Evolutionary conservation across 1,284 basidiomycete genomes (phyloP).

Genomic region (Cutaneotrichosporon mucoides): DNA sequence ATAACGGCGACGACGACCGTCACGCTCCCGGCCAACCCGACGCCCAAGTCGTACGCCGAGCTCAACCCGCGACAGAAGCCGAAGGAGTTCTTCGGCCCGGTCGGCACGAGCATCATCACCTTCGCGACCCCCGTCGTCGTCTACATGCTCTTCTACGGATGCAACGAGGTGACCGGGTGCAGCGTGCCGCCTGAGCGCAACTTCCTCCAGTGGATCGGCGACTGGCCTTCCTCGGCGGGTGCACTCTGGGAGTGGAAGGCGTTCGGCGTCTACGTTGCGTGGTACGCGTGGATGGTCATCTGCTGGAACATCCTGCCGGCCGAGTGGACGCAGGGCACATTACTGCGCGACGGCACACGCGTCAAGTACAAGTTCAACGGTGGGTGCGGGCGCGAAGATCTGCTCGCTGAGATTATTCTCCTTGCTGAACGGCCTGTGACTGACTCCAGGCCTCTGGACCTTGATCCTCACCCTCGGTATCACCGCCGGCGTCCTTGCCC

Average conservation of each 20-base stretch:
- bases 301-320: slow-evolving; percentile 85
- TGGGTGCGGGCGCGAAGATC: slow-evolving; percentile 66
- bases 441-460: slow-evolving; percentile 71
- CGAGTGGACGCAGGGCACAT: slow-evolving; percentile 73
- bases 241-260: slow-evolving; percentile 77
- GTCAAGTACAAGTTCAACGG: slow-evolving; percentile 94
- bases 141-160: slow-evolving; percentile 79
- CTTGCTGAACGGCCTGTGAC: no score
- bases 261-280: slow-evolving; percentile 69
- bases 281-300: slow-evolving; percentile 83
- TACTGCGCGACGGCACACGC: slow-evolving; percentile 70
- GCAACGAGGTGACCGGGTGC: slow-evolving; percentile 74
- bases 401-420: no score
- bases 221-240: slow-evolving; percentile 37
- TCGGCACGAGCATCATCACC: slow-evolving; percentile 70
- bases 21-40: slow-evolving; percentile 33
- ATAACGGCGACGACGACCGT: slow-evolving; percentile 45
- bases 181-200: slow-evolving; percentile 34
- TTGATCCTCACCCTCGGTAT: slow-evolving; percentile 73
- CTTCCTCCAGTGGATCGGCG: slow-evolving; percentile 11
- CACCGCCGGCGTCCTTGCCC: slow-evolving; percentile 60
- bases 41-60: slow-evolving; percentile 38
- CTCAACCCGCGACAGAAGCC: slow-evolving; percentile 54
- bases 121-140: slow-evolving; percentile 67
- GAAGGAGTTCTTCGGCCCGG: slow-evolving; percentile 83